phyloP scores from a whole-genome alignment of 83 land plant species.

The Picea abies region DNA sequence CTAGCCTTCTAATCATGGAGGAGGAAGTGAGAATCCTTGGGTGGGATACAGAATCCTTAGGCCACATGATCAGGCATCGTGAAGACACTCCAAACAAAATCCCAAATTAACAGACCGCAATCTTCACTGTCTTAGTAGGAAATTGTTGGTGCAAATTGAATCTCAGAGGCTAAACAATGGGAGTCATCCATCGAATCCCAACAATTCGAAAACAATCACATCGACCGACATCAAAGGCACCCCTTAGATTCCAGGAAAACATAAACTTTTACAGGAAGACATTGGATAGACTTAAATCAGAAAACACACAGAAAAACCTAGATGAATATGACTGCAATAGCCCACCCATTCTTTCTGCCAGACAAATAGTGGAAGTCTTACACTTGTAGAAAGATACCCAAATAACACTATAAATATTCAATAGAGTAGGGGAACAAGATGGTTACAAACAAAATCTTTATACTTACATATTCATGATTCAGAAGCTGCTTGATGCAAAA shows the following conservation, averaged over 20 bases:
- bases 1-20: too few relatives aligned
- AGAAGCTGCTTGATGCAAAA: slow-evolving; percentile 36
- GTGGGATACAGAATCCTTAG: too few relatives aligned
- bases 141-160: not conserved
- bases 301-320: not conserved
- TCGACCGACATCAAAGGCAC: not conserved
- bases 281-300: too few relatives aligned
- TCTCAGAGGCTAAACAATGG: not conserved
- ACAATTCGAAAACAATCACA: not conserved
- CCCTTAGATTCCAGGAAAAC: not conserved
- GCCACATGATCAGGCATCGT: too few relatives aligned
- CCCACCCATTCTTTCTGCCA: not conserved
- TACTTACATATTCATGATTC: slow-evolving; percentile 44
- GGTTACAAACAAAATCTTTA: slow-evolving; percentile 47
- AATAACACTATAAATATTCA: slow-evolving; percentile 42
- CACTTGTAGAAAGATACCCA: slow-evolving; percentile 44
- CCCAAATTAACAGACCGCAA: not conserved
- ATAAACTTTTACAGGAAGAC: not conserved
- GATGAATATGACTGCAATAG: not conserved
- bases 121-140: not conserved
- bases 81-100: not conserved
- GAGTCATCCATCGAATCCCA: not conserved
- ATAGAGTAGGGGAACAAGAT: slow-evolving; percentile 44
- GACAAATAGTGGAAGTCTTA: slow-evolving; percentile 18
- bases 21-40: too few relatives aligned